Base-by-base conservation (phyloP, 1,139 yeast species). In the Hyphopichia khmerensis region DNA sequence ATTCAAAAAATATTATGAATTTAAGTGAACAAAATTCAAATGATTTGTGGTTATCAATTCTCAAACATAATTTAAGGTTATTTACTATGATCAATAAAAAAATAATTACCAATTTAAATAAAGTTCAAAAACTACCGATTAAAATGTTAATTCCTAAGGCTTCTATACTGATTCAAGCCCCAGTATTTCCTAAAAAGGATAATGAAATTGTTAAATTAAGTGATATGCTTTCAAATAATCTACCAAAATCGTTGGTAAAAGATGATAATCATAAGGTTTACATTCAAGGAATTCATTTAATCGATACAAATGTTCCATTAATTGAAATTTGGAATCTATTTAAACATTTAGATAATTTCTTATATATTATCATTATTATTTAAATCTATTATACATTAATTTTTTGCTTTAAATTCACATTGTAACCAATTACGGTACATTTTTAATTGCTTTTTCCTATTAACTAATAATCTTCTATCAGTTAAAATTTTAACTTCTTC, bases 381-480 rank as follows among this genome's bases (percentile, higher is more conserved):
- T n/a, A n/a, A n/a, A 17, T 10, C 10, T 32, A 32, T 3, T 32
- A 32, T 32, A 32, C 34, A 32, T 26, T 26, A 26, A 26, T 26
- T 14, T 15, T 30, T 31, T 18, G 34, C 77, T 45, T 70, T 77
- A 61, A 91, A 91, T 33, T 87, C 90, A 3, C 95, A 98, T 65
- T 93, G 99, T 46, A 93, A 69, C 99, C 99, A 93, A 48, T 90
- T 89, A 55, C 99, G 76, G 62, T 89, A 93, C 99, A 93, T 93
- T 65, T 93, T 93, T 52, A 93, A 68, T 60, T 85, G 87, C 57
- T 93, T 84, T 68, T 91, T 91, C 58, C 99, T 77, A 63, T 93
- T 93, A 32, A 95, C 98, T 54, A 93, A 72, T 50, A 93, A 72
- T 53, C 99, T 72, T 61, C 97, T 78, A 67, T 93, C 99, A 1